These are phyloP conservation scores for Casuarina cunninghamiana DNA, from an alignment of 306 rosid genomes.

Conservation along the genomic window DNA sequence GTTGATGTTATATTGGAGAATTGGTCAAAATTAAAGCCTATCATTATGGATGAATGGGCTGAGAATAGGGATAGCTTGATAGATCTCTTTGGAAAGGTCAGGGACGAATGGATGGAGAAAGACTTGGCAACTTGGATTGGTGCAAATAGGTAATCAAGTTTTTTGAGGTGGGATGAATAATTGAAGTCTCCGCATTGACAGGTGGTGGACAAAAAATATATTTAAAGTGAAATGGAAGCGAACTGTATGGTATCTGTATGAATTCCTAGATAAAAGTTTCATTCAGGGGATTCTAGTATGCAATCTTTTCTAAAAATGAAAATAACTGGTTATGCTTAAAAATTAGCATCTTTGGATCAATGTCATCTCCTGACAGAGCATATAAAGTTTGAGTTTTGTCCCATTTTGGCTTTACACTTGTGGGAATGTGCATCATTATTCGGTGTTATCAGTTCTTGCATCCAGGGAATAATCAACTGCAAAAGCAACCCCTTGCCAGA, in stretches of 20 bases:
- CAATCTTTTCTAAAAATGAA: background rate
- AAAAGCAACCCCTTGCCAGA: background rate
- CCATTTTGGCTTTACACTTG: background rate
- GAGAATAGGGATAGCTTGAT: constrained; percentile 65
- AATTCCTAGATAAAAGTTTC: background rate
- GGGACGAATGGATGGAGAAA: constrained; percentile 85
- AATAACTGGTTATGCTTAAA: background rate
- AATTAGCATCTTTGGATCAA: background rate
- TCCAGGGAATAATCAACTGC: background rate
- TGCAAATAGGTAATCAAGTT: constrained; percentile 69
- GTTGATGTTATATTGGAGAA: constrained; percentile 76
- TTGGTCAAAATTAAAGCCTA: constrained; percentile 70
- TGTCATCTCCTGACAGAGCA: background rate
- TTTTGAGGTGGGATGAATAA: constrained; percentile 10
- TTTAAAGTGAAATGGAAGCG: background rate
- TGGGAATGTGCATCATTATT: background rate
- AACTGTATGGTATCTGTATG: background rate
- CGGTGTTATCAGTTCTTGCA: background rate
- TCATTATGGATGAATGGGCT: constrained; percentile 73
- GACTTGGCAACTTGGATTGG: constrained; percentile 75
- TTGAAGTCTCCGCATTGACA: constrained; percentile 5
- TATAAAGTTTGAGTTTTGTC: background rate
- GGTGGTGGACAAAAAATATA: constrained; percentile 4
- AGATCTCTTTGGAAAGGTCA: constrained; percentile 71
- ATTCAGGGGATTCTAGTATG: background rate